Conservation (phyloP, 352 stramenopile species). For the Plasmopara halstedii region DNA sequence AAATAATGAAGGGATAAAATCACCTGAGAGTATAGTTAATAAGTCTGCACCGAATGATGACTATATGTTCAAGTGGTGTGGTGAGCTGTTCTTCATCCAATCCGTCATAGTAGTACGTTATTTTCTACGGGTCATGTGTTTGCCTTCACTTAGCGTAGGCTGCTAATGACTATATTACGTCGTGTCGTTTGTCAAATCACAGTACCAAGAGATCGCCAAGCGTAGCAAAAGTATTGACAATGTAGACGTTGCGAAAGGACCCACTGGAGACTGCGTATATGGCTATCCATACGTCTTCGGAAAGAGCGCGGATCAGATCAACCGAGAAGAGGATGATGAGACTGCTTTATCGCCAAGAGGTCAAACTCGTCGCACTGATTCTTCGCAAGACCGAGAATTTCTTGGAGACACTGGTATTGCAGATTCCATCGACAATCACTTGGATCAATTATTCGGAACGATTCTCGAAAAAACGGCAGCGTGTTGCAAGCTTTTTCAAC, state of each 20-base stretch:
- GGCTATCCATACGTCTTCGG: conserved; percentile 25
- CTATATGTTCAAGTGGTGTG: conserved; percentile 51
- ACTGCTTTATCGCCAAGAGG: background rate
- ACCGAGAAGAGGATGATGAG: background rate
- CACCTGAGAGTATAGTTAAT: background rate
- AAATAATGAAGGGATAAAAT: conserved; percentile 1
- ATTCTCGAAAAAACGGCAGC: conserved; percentile 36
- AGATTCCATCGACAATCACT: conserved; percentile 2
- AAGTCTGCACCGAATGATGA: conserved; percentile 30
- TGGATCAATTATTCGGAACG: conserved; percentile 17
- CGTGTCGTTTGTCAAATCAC: conserved; percentile 1
- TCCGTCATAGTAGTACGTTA: conserved; percentile 33
- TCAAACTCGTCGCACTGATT: background rate
- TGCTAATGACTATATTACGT: too few species aligned
- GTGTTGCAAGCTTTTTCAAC: conserved; percentile 38
- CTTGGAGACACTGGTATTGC: background rate
- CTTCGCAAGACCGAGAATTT: background rate
- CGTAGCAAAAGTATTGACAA: conserved; percentile 4
- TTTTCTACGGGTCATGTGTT: background rate
- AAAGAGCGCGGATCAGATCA: background rate
- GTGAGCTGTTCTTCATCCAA: conserved; percentile 57
- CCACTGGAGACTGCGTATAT: conserved; percentile 36
- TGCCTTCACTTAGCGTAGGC: background rate
- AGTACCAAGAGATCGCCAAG: conserved; percentile 32
- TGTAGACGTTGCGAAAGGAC: conserved; percentile 23